phyloP scores from a whole-genome alignment of 176 grass and related monocot species.

The Oryza australiensis region DNA sequence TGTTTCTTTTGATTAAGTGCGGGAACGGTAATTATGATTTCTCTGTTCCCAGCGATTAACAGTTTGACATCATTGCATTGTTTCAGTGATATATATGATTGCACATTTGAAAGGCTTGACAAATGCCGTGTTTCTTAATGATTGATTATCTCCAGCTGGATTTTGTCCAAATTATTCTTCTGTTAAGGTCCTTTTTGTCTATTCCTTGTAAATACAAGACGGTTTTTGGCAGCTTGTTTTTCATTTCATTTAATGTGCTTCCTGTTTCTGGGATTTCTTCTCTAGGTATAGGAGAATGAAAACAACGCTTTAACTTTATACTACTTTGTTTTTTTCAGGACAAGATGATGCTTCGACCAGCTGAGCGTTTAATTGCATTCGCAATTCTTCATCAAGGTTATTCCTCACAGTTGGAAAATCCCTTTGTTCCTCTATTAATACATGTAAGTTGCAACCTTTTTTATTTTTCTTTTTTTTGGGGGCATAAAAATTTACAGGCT shows the following conservation, averaged over 20 bases:
- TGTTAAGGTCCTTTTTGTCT: not conserved
- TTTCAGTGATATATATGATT: conserved; percentile 27
- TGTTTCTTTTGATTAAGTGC: not conserved
- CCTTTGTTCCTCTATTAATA: conserved; percentile 74
- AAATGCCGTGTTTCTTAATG: conserved; percentile 1
- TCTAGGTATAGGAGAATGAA: not conserved
- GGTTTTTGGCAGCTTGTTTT: not conserved
- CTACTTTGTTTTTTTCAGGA: conserved; percentile 52
- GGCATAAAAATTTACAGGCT: conserved; percentile 16
- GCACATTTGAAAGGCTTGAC: not conserved
- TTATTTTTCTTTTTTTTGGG: conserved; percentile 25
- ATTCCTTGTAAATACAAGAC: conserved; percentile 8
- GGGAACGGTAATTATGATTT: not conserved
- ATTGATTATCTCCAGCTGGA: not conserved
- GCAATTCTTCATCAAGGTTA: conserved; percentile 71
- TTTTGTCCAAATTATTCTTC: conserved; percentile 2
- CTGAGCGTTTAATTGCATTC: conserved; percentile 89
- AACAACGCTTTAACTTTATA: not conserved
- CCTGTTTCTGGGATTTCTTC: conserved; percentile 18
- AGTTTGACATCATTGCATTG: not conserved
- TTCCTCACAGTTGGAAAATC: conserved; percentile 71
- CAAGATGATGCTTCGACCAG: conserved; percentile 71
- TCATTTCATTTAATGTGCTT: conserved; percentile 3
- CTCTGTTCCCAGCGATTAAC: not conserved
- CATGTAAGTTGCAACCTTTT: conserved; percentile 59